phyloP scores from a whole-genome alignment of 2,329 filamentous ascomycete species.

The Epichloe brachyelytri region DNA sequence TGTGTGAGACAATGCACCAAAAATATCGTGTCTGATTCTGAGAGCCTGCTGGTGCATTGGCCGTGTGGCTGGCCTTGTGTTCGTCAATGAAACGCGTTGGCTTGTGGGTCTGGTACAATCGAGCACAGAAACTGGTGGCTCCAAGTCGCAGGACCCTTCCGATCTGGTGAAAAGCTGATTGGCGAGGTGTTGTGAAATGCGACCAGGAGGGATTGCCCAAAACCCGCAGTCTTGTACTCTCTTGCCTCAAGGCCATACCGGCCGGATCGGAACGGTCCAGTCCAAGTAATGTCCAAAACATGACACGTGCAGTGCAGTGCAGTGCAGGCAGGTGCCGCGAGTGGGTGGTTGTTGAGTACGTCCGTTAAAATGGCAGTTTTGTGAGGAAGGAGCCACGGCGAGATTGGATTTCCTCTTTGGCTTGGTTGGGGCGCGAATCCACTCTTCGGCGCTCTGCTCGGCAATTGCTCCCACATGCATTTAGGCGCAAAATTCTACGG shows the following conservation, averaged over 20 bases:
- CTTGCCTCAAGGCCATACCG: no score
- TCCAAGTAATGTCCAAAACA: no score
- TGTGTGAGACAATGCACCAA: conserved; percentile 10
- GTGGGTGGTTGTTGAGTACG: not conserved
- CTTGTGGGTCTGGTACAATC: conserved; percentile 13
- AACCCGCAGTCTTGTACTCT: no score
- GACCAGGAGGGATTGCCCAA: no score
- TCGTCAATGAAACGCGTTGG: conserved; percentile 23
- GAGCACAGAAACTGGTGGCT: not conserved
- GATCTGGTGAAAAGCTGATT: not conserved
- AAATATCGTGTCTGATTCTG: conserved; percentile 8
- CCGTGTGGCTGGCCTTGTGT: conserved; percentile 24
- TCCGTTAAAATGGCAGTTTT: not conserved
- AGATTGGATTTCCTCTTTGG: not conserved
- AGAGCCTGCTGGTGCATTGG: conserved; percentile 6
- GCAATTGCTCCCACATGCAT: no score
- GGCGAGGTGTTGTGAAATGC: not conserved
- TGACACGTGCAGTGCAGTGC: no score
- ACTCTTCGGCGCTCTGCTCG: no score
- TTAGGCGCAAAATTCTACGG: no score
- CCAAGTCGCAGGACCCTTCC: no score
- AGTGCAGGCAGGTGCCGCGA: no score
- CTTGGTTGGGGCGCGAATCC: not conserved
- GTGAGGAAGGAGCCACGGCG: conserved; percentile 1
- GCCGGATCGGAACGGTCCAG: no score